phyloP scores from a whole-genome alignment of 345 rosid genomes.

The Eucalyptus microcorys region DNA sequence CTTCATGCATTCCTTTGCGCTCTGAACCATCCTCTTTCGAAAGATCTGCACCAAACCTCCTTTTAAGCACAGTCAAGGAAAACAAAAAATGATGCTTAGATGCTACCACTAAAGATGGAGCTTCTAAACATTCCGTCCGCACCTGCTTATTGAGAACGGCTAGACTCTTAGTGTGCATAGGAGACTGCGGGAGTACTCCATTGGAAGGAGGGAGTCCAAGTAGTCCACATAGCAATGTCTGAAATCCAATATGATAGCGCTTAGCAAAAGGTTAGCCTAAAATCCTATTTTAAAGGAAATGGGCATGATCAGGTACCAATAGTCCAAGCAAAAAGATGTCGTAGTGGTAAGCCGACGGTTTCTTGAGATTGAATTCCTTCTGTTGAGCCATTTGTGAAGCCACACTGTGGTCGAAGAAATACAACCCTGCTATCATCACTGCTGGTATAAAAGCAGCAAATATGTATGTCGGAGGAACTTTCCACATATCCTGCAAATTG shows the following conservation, averaged over 20 bases:
- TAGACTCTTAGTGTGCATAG: slow-evolving; percentile 88
- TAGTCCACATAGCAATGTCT: slow-evolving; percentile 79
- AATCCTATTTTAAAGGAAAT: background rate
- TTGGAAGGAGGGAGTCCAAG: slow-evolving; percentile 90
- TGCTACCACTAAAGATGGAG: background rate
- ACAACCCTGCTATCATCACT: slow-evolving; percentile 75
- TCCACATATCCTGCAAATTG: slow-evolving; percentile 61
- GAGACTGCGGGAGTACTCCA: slow-evolving; percentile 88
- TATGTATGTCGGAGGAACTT: slow-evolving; percentile 57
- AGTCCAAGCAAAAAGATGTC: slow-evolving; percentile 67
- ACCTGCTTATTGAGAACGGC: slow-evolving; percentile 71
- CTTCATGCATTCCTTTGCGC: slow-evolving; percentile 60
- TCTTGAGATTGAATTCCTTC: slow-evolving; percentile 64
- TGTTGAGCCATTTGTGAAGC: slow-evolving; percentile 90
- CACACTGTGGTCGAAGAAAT: slow-evolving; percentile 88
- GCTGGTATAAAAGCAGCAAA: slow-evolving; percentile 71
- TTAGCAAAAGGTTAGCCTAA: background rate
- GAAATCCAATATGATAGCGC: background rate
- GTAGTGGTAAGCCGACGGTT: slow-evolving; percentile 78
- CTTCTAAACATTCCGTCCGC: background rate
- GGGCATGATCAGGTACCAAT: slow-evolving; percentile 19
- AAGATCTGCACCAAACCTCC: slow-evolving; percentile 9
- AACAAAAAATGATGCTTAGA: background rate
- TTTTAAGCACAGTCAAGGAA: background rate
- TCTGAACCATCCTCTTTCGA: slow-evolving; percentile 66